Evolutionary conservation across 2,329 filamentous ascomycete species (phyloP).

Genomic region (Xylariales sp.): DNA sequence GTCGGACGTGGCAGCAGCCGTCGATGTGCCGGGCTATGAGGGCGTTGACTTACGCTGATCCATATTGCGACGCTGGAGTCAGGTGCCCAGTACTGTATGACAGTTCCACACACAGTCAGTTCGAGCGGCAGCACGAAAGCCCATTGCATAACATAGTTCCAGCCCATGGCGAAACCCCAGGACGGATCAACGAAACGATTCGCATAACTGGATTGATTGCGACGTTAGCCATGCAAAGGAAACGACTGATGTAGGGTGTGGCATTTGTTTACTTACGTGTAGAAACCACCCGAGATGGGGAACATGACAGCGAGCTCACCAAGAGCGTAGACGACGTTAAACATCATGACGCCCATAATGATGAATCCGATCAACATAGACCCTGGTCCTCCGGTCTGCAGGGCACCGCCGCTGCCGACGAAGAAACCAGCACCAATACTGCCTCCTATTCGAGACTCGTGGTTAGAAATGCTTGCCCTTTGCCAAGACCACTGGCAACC

Average conservation of each 20-base stretch:
- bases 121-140: constrained; percentile 43
- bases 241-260: not conserved
- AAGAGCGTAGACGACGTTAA: constrained; percentile 57
- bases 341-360: constrained; percentile 56
- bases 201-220: constrained; percentile 27
- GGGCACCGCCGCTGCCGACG: constrained; percentile 50
- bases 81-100: constrained; percentile 44
- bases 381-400: constrained; percentile 41
- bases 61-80: constrained; percentile 44
- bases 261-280: constrained; percentile 23
- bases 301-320: constrained; percentile 47
- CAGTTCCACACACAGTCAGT: constrained; percentile 43
- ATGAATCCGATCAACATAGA: constrained; percentile 44
- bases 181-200: constrained; percentile 47
- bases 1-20: too few species aligned
- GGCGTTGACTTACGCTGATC: constrained; percentile 33
- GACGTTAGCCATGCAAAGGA: not conserved
- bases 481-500: too few species aligned
- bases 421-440: constrained; percentile 60
- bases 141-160: constrained; percentile 46
- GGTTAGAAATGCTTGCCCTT: too few species aligned
- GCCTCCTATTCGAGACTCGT: not conserved
- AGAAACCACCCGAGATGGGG: constrained; percentile 48
- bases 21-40: too few species aligned
- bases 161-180: constrained; percentile 38